Evolutionary conservation across 208 protist genomes (phyloP), one percentile per base, ranked within the genome.

Genomic region (Crithidia sp.): DNA sequence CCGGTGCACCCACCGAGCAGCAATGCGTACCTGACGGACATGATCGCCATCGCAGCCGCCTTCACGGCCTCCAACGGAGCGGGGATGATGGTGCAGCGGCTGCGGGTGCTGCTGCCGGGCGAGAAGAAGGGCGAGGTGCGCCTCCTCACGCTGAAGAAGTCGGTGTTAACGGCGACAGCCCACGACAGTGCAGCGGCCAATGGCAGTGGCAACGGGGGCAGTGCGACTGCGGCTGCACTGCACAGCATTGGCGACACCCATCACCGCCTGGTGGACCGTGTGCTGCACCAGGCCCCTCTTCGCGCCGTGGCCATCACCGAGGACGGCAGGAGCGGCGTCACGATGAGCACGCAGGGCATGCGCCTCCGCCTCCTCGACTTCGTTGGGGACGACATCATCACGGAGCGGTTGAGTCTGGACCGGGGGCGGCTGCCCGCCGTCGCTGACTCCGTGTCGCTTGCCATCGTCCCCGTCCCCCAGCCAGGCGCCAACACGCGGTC

Each of bases 261-360:
- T 37, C 67, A 78, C 52, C 67, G 62, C 2, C 39, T 84, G n/a
- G 66, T 68, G 39, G 75, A 84, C 39, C 63, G 66, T 44, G 60
- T 73, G 14, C 69, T 84, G 41, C 80, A 84, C 50, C 67, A 77
- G 44, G 67, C 83, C 45, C 71, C 83, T 5, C 71, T 93, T 41
- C 81, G 85, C 53, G 79, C 79, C 41, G 84, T 93, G 65, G 74
- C 86, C 43, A 85, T 91, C 68, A 87, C 82, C 8, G 50, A 79
- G 10, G 86, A 93, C 58, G 88, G 88, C 37, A 72, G 61, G 19
- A 81, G 71, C 53, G 88, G 80, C 8, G 81, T 93, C 54, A 87
- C 84, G 7, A 88, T 90, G 63, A 85, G 88, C 70, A 81, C 83
- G 54, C 74, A 83, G 8, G 85, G 85, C 50, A 91, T 84, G 57